phyloP scores from a whole-genome alignment of 1,284 basidiomycete genomes.

The Polyporus tsugae region DNA sequence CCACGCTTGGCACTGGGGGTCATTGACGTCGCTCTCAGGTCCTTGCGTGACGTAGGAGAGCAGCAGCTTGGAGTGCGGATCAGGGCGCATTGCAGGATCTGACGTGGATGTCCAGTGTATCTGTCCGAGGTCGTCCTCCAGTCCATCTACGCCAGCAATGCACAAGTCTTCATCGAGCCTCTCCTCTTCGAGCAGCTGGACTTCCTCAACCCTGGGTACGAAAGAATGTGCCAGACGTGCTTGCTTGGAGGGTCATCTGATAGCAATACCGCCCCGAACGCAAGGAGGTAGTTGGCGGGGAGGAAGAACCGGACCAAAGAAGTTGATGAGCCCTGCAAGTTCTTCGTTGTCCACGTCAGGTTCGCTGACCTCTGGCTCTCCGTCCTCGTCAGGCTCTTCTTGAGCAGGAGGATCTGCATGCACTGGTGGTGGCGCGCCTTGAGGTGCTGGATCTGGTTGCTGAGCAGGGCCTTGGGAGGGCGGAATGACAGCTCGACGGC shows the following conservation, averaged over 20 bases:
- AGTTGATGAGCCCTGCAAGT: background rate
- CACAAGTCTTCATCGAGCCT: background rate
- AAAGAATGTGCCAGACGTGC: background rate
- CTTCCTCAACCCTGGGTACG: background rate
- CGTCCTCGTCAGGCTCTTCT: background rate
- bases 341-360: background rate
- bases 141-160: background rate
- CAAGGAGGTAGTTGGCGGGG: too few relatives aligned
- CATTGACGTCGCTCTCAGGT: background rate
- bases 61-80: background rate
- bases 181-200: background rate
- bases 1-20: background rate
- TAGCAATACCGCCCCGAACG: background rate
- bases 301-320: too few relatives aligned
- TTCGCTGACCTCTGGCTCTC: background rate
- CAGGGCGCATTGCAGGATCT: background rate
- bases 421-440: background rate
- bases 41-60: background rate
- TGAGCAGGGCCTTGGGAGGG: background rate
- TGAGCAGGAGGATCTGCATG: background rate
- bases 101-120: background rate
- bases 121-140: background rate
- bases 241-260: background rate
- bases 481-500: too few relatives aligned
- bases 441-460: too few relatives aligned